Conservation (phyloP, 306 rosid species). For the Gillenia trifoliata region DNA sequence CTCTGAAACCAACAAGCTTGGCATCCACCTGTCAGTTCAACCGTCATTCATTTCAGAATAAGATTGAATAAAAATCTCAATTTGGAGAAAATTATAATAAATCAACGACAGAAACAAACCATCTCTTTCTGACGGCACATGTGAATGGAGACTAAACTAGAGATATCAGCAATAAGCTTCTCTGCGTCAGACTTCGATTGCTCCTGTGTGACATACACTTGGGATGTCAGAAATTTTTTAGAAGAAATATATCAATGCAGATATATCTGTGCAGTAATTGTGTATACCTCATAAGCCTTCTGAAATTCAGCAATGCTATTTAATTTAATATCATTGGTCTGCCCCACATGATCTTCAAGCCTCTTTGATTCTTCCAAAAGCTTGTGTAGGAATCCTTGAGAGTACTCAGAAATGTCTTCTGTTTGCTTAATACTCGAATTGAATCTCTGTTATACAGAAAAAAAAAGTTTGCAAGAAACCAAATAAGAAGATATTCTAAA, state of each 20-base stretch:
- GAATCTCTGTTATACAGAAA: constrained; percentile 45
- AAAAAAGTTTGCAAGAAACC: constrained; percentile 8
- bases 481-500: neutral
- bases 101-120: constrained; percentile 34
- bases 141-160: constrained; percentile 62
- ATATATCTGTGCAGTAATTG: neutral
- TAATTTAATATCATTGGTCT: constrained; percentile 47
- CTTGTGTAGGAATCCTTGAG: constrained; percentile 62
- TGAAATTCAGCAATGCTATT: constrained; percentile 70
- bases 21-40: constrained; percentile 59
- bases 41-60: neutral
- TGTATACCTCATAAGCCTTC: constrained; percentile 64
- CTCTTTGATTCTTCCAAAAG: constrained; percentile 60
- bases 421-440: constrained; percentile 52
- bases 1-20: constrained; percentile 67
- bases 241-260: neutral
- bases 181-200: constrained; percentile 77
- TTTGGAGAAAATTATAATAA: neutral
- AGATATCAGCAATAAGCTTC: constrained; percentile 78
- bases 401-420: constrained; percentile 56
- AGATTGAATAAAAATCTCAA: neutral
- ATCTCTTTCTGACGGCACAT: constrained; percentile 73
- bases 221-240: constrained; percentile 19
- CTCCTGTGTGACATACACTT: constrained; percentile 46
- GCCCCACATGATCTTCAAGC: constrained; percentile 50